Evolutionary conservation across 495 filamentous ascomycete species (phyloP).

Genomic region (Tuber calosporum): DNA sequence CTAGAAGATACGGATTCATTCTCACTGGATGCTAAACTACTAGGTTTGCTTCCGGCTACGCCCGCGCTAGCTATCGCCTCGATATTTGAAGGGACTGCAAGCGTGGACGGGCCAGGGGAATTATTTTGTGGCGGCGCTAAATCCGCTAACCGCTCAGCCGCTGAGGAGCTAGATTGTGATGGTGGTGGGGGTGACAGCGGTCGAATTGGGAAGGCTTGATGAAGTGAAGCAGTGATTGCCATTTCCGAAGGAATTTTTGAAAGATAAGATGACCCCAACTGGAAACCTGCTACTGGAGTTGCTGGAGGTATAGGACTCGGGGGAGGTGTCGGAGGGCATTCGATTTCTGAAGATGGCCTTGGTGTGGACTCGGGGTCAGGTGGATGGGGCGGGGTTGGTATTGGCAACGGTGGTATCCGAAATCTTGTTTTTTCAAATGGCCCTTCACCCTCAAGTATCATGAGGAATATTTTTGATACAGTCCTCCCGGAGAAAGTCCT

Average conservation of each 20-base stretch:
- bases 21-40: constrained; percentile 5
- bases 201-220: constrained; percentile 32
- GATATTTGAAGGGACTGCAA: not conserved
- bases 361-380: constrained; percentile 21
- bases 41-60: not conserved
- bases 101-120: not conserved
- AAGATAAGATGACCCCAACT: constrained; percentile 29
- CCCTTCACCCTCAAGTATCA: constrained; percentile 34
- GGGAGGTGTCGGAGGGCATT: constrained; percentile 40
- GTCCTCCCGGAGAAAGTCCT: constrained; percentile 34
- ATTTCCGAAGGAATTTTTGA: constrained; percentile 35
- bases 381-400: constrained; percentile 26
- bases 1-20: constrained; percentile 23
- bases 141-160: not conserved
- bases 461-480: constrained; percentile 40
- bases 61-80: not conserved
- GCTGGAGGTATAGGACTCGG: constrained; percentile 38
- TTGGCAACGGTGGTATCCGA: constrained; percentile 26
- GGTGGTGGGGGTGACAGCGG: constrained; percentile 35
- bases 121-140: not conserved
- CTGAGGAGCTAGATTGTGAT: not conserved
- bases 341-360: constrained; percentile 31
- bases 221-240: constrained; percentile 37
- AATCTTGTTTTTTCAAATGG: constrained; percentile 26
- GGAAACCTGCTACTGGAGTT: constrained; percentile 23